Conservation (phyloP, 768 basidiomycete species). For the Leccinum imitatum region DNA sequence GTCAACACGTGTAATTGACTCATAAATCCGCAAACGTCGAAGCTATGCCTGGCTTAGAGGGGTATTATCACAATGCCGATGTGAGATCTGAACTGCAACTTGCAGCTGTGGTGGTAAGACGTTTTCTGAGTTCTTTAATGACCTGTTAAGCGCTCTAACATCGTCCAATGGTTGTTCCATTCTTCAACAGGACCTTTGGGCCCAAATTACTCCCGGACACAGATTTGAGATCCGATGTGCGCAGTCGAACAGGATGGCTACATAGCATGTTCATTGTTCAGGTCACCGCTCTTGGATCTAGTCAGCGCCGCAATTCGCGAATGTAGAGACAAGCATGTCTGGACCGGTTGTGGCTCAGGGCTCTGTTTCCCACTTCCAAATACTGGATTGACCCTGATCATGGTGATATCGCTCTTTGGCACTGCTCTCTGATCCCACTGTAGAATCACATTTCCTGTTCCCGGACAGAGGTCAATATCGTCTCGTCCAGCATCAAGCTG, state of each 20-base stretch:
- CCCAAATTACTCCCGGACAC: not conserved
- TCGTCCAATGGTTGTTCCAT: not conserved
- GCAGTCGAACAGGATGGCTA: not conserved
- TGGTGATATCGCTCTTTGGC: not conserved
- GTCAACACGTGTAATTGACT: not conserved
- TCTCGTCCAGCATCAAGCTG: not conserved
- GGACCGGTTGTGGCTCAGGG: not conserved
- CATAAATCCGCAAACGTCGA: not conserved
- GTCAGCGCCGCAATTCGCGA: not conserved
- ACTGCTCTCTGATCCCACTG: not conserved
- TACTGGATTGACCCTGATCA: not conserved
- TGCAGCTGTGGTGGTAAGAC: not conserved
- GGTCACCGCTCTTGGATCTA: not conserved
- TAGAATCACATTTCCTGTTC: not conserved
- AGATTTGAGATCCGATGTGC: not conserved
- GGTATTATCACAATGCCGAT: not conserved
- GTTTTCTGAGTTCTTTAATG: not conserved
- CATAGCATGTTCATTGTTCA: not conserved
- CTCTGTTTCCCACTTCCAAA: not conserved
- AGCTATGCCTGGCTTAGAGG: not conserved
- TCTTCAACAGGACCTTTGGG: not conserved
- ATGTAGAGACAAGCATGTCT: not conserved
- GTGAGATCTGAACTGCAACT: conserved; percentile 1
- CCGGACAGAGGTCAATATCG: not conserved
- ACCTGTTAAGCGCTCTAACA: not conserved